These are phyloP conservation scores for Metrosideros polymorpha DNA, from an alignment of 441 rosid species.

Conservation along the genomic window DNA sequence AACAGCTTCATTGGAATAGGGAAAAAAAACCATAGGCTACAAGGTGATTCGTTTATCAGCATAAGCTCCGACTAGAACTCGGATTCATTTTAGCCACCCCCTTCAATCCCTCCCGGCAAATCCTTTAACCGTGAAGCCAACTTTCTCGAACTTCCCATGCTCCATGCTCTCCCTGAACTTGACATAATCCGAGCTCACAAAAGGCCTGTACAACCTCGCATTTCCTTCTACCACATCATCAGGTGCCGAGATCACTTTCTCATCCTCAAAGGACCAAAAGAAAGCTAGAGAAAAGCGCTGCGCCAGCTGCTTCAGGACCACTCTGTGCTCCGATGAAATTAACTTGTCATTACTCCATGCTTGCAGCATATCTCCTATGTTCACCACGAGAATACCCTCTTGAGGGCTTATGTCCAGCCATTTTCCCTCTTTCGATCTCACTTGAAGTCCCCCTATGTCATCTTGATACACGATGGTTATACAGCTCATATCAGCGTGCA, in stretches of 20 bases:
- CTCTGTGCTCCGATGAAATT: slow-evolving; percentile 69
- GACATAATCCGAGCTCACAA: slow-evolving; percentile 46
- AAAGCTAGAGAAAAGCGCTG: slow-evolving; percentile 51
- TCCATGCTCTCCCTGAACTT: slow-evolving; percentile 55
- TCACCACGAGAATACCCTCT: slow-evolving; percentile 44
- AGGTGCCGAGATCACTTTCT: slow-evolving; percentile 49
- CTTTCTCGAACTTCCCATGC: slow-evolving; percentile 61
- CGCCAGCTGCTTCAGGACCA: slow-evolving; percentile 28
- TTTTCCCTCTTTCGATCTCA: slow-evolving; percentile 56
- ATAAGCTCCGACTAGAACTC: neutral
- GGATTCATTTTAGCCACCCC: neutral
- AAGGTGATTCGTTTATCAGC: neutral
- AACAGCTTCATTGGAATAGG: neutral
- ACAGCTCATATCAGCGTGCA: slow-evolving; percentile 84
- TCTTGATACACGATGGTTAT: slow-evolving; percentile 70
- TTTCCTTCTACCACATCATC: slow-evolving; percentile 41
- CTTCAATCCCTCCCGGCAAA: slow-evolving; percentile 31
- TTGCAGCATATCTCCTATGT: slow-evolving; percentile 69
- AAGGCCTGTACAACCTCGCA: slow-evolving; percentile 34
- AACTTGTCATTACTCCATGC: slow-evolving; percentile 68
- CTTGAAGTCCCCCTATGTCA: slow-evolving; percentile 60
- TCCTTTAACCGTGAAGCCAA: slow-evolving; percentile 46
- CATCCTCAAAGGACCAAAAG: slow-evolving; percentile 64
- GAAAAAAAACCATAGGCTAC: neutral
- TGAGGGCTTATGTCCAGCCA: slow-evolving; percentile 56